A percentile compares a stretch with the other conserved stretches of the same genome.
phyloP scores from a whole-genome alignment of 2,329 filamentous ascomycete genomes.

The Monosporascus cannonballus region DNA sequence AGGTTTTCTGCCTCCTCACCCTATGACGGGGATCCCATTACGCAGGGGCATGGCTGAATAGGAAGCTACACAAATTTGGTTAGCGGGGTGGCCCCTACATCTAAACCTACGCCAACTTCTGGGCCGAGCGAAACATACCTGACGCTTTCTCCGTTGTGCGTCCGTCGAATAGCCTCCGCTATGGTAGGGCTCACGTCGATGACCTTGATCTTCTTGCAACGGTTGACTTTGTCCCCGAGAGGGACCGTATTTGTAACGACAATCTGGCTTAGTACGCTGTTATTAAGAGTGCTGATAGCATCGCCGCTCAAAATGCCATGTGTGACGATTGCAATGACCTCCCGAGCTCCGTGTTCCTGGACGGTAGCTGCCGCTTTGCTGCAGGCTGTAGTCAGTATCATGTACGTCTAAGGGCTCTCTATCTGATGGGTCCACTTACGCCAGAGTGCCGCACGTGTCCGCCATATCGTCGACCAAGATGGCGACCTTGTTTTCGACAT shows the following conservation, averaged over 20 bases:
- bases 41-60: conserved; percentile 26
- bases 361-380: conserved; percentile 83
- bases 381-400: conserved; percentile 34
- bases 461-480: conserved; percentile 99
- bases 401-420: neutral
- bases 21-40: neutral
- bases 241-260: conserved; percentile 79
- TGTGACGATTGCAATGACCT: conserved; percentile 92
- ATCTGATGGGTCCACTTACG: conserved; percentile 10
- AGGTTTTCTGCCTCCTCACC: no score
- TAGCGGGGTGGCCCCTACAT: neutral
- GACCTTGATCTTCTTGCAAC: conserved; percentile 63
- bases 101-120: neutral
- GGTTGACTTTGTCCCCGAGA: conserved; percentile 65
- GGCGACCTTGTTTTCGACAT: conserved; percentile 83
- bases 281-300: conserved; percentile 67
- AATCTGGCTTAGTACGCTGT: conserved; percentile 60
- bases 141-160: conserved; percentile 55
- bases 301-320: conserved; percentile 73
- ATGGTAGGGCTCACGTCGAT: conserved; percentile 73
- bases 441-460: conserved; percentile 78
- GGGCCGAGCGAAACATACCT: conserved; percentile 32
- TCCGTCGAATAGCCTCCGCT: conserved; percentile 51
- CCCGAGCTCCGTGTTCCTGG: conserved; percentile 76
- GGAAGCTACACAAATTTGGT: conserved; percentile 16